Evolutionary conservation across 2,329 filamentous ascomycete genomes (phyloP).

Genomic region (Phyllosticta paracitricarpa): DNA sequence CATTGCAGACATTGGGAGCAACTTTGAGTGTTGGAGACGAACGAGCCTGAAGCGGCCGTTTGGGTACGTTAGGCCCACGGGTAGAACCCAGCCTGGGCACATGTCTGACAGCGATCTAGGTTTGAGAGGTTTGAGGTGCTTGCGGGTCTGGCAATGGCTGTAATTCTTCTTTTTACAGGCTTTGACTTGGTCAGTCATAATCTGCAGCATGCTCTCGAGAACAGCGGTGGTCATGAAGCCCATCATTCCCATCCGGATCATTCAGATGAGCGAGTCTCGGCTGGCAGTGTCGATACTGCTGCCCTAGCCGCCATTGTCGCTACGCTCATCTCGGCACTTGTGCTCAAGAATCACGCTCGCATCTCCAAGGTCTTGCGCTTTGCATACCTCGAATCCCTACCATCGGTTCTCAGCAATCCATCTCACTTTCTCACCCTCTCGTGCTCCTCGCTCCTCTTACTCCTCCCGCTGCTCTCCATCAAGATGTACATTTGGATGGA

Average conservation of each 20-base stretch:
- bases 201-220: slow-evolving; percentile 83
- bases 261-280: slow-evolving; percentile 54
- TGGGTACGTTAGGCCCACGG: slow-evolving; percentile 32
- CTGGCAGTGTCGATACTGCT: slow-evolving; percentile 72
- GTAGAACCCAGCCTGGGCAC: not conserved
- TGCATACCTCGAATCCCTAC: slow-evolving; percentile 63
- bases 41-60: slow-evolving; percentile 91
- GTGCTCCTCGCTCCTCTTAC: slow-evolving; percentile 68
- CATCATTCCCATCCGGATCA: slow-evolving; percentile 52
- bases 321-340: slow-evolving; percentile 77
- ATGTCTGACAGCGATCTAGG: slow-evolving; percentile 21
- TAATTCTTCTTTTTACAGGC: slow-evolving; percentile 94
- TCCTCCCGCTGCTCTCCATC: slow-evolving; percentile 73
- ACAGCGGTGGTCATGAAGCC: slow-evolving; percentile 56
- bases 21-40: slow-evolving; percentile 96
- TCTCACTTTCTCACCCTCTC: slow-evolving; percentile 90
- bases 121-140: slow-evolving; percentile 89
- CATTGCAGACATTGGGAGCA: slow-evolving; percentile 81
- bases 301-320: slow-evolving; percentile 71
- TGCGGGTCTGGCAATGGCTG: slow-evolving; percentile 89
- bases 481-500: slow-evolving; percentile 79
- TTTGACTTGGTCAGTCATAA: slow-evolving; percentile 92
- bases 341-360: slow-evolving; percentile 79
- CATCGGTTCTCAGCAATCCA: slow-evolving; percentile 83
- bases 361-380: slow-evolving; percentile 89